Evolutionary conservation across 2,329 filamentous ascomycete species (phyloP), one percentile per base, ranked within the genome.

Genomic region (Penicillium sp.): DNA sequence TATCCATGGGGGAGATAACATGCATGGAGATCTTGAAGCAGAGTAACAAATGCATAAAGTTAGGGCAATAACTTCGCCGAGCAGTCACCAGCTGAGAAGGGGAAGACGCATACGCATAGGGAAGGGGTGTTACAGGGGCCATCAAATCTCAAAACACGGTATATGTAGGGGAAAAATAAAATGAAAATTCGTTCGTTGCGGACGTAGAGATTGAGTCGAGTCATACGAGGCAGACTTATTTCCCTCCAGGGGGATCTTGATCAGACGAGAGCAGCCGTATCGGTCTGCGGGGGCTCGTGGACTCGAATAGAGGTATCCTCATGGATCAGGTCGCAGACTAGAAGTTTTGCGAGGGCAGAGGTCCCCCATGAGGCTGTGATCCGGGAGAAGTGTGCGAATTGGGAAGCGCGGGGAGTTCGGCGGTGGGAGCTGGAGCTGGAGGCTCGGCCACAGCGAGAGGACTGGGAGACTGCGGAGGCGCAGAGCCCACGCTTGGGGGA

Each of bases 351-450:
- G 36, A 80, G 6, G 81, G 80, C 38, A 85, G 77, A 24, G 82
- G 80, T 67, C 85, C 84, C 50, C 81, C 77, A 59, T 70, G 75
- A 53, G 82, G 74, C 24, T 77, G 71, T 28, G 74, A 56, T 41
- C 45, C 57, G 2, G 68, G 36, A 72, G 71, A 50, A 62, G 67
- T 48, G 57, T 71, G 45, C 59, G 66, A 64, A 42, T 62, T 68
- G 36, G 78, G 77, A 60, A 81, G 77, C 6, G 76, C 75, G 58
- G 67, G 66, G 12, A 67, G 64, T 7, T 61, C 59, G 21, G 48
- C 76, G 75, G 44, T 77, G 69, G 51, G 79, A n/a, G 56, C 56
- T 12, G 57, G 51, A 9, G 50, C 44, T 9, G 60, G 57, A 15
- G 56, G 43, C 28, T 47, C 51, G 13, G 58, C 51, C 34, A 57